Percentiles rank a stretch among this genome's conserved stretches.
These are phyloP conservation scores for Arabidopsis arenosa DNA, from an alignment of 345 rosid genomes.

Conservation along the genomic window DNA sequence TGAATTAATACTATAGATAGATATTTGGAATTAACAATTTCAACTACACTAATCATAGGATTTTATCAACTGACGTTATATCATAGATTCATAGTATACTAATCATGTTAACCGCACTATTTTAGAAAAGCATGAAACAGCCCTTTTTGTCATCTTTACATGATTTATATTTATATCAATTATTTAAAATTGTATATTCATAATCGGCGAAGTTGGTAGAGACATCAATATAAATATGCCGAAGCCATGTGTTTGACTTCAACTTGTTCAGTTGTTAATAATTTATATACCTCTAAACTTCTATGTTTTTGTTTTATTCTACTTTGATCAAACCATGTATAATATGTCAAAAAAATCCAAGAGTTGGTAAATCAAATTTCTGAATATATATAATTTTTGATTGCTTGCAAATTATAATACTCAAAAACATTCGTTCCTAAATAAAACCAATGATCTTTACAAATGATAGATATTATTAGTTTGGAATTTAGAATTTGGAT, in stretches of 20 bases:
- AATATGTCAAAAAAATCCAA: neutral
- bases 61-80: neutral
- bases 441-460: neutral
- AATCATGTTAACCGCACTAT: neutral
- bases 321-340: slow-evolving; percentile 19
- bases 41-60: neutral
- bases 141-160: neutral
- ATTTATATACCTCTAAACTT: neutral
- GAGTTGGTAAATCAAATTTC: slow-evolving; percentile 16
- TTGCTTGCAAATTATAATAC: neutral
- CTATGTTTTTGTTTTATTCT: slow-evolving; percentile 17
- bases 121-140: slow-evolving; percentile 7
- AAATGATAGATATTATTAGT: neutral
- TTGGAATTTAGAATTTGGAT: neutral
- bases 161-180: neutral
- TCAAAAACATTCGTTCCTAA: neutral
- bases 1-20: neutral
- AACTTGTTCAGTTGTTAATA: slow-evolving; percentile 22
- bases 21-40: neutral
- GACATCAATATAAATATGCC: slow-evolving; percentile 9
- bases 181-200: neutral
- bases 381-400: neutral
- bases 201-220: slow-evolving; percentile 38
- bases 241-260: slow-evolving; percentile 37
- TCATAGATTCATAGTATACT: neutral